A percentile compares a stretch with the other conserved stretches of the same genome.
Conservation (phyloP, 768 basidiomycete genomes). For the Cantharellus cinnabarinus region DNA sequence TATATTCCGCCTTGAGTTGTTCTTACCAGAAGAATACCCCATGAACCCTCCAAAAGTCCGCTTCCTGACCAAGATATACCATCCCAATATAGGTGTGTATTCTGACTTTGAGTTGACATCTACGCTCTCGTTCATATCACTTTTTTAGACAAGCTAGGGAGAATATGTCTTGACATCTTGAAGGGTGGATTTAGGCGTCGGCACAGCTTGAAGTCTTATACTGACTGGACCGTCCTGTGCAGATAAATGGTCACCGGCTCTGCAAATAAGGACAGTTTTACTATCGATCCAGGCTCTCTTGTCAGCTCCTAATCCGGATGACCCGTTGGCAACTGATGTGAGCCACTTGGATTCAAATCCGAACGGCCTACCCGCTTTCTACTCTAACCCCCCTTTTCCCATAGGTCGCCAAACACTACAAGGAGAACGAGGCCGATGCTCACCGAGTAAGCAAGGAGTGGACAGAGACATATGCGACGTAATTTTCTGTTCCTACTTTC, state of each 20-base stretch:
- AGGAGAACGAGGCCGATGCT: slow-evolving; percentile 88
- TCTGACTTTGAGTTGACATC: neutral
- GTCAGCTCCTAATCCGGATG: slow-evolving; percentile 90
- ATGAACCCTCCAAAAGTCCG: slow-evolving; percentile 99
- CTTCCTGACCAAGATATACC: slow-evolving; percentile 95
- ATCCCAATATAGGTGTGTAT: slow-evolving; percentile 91
- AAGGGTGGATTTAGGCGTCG: slow-evolving; percentile 39
- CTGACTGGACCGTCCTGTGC: slow-evolving; percentile 3
- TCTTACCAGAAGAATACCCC: slow-evolving; percentile 96
- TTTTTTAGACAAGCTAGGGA: slow-evolving; percentile 76
- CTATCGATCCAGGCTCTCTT: slow-evolving; percentile 94
- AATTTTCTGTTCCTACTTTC: neutral
- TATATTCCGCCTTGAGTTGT: slow-evolving; percentile 87
- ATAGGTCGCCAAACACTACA: slow-evolving; percentile 79
- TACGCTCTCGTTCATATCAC: neutral
- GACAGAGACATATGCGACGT: slow-evolving; percentile 68
- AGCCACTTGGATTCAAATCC: neutral
- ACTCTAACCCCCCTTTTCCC: neutral
- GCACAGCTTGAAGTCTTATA: neutral
- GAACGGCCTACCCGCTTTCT: neutral
- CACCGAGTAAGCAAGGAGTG: slow-evolving; percentile 85
- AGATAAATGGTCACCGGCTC: slow-evolving; percentile 99
- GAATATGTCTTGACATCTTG: slow-evolving; percentile 94
- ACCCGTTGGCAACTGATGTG: slow-evolving; percentile 82
- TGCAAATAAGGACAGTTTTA: slow-evolving; percentile 95